These are phyloP conservation scores for Aureobasidium sp. DNA, from an alignment of 2,329 filamentous ascomycete genomes.

Conservation along the genomic window DNA sequence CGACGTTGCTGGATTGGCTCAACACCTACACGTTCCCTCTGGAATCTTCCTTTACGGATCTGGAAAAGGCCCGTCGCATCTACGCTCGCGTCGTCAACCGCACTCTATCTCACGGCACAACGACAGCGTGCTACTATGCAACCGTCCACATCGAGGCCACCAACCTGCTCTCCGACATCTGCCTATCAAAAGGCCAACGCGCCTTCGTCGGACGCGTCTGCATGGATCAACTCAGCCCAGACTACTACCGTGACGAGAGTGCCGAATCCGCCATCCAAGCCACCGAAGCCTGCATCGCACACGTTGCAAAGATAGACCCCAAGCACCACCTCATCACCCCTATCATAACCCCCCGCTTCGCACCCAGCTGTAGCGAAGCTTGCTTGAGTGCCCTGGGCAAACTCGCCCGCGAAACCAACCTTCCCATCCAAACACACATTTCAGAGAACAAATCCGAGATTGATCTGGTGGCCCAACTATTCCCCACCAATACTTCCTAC, in stretches of 20 bases:
- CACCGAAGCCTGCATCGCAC: constrained; percentile 36
- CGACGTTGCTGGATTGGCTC: constrained; percentile 88
- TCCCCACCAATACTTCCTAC: constrained; percentile 58
- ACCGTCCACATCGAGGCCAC: constrained; percentile 80
- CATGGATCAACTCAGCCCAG: constrained; percentile 75
- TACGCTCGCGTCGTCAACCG: constrained; percentile 71
- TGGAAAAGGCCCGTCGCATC: constrained; percentile 55
- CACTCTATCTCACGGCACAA: constrained; percentile 84
- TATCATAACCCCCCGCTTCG: constrained; percentile 65
- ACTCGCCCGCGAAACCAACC: constrained; percentile 51
- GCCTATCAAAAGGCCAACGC: constrained; percentile 69
- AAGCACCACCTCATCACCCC: constrained; percentile 57
- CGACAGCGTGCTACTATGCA: constrained; percentile 88
- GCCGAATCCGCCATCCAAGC: constrained; percentile 50
- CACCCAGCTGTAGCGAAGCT: constrained; percentile 43
- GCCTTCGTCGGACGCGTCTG: constrained; percentile 91
- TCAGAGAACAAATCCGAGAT: constrained; percentile 74
- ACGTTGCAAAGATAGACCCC: constrained; percentile 61
- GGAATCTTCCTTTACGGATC: constrained; percentile 63
- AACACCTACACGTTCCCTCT: constrained; percentile 91
- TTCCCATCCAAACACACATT: constrained; percentile 82
- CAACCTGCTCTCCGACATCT: constrained; percentile 82
- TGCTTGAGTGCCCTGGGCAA: constrained; percentile 56
- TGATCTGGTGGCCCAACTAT: constrained; percentile 58
- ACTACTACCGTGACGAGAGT: constrained; percentile 69